Evolutionary conservation across 352 stramenopile species (phyloP).

Genomic region (Phytophthora quininea): DNA sequence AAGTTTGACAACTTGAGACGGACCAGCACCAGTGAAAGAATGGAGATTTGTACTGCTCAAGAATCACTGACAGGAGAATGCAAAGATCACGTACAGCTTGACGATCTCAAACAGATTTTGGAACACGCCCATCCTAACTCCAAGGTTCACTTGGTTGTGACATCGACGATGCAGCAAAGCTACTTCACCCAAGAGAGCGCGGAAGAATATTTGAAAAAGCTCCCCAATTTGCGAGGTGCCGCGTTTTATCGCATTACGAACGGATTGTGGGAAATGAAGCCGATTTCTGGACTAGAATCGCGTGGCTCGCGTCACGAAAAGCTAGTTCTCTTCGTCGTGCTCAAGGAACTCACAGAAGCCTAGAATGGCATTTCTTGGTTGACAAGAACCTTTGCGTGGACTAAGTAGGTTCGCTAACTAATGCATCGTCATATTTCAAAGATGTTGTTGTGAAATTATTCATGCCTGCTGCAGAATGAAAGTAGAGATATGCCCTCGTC

Average conservation of each 20-base stretch:
- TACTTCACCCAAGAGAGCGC: not conserved
- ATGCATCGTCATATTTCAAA: no score
- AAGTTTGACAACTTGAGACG: not conserved
- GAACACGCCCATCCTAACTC: not conserved
- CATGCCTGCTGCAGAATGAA: no score
- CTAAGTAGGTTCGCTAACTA: no score
- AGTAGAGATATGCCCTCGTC: no score
- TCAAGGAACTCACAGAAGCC: no score
- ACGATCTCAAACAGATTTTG: not conserved
- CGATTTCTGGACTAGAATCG: not conserved
- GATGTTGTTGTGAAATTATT: no score
- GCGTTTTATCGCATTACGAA: not conserved
- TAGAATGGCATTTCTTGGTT: no score
- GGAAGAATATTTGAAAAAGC: not conserved
- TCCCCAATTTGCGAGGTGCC: not conserved
- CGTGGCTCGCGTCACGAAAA: not conserved
- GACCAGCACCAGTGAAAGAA: not conserved
- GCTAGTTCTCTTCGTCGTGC: not conserved
- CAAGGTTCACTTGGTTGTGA: not conserved
- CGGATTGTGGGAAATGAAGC: not conserved
- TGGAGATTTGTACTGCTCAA: not conserved
- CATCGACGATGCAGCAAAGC: not conserved
- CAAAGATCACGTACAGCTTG: not conserved
- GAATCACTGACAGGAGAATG: not conserved
- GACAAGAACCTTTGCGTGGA: no score